A percentile compares a stretch with the other conserved stretches of the same genome.
Conservation (phyloP, 2,329 filamentous ascomycete genomes). For the Drechslerella coelobrocha region DNA sequence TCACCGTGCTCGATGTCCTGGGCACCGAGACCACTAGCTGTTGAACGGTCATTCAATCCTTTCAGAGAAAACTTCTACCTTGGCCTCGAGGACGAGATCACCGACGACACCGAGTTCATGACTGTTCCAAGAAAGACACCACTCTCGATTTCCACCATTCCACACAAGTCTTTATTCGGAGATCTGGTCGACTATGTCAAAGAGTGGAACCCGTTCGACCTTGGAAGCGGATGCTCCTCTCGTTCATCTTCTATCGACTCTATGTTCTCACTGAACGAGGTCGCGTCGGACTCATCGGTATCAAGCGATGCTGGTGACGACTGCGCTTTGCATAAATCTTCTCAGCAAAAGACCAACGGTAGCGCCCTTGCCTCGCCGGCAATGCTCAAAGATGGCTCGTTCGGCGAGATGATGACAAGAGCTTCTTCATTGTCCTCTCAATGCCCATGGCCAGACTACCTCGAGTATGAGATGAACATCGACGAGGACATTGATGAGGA, state of each 20-base stretch:
- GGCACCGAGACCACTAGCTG: constrained; percentile 23
- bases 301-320: constrained; percentile 44
- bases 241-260: constrained; percentile 46
- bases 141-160: constrained; percentile 30
- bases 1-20: constrained; percentile 43
- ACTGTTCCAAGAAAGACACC: constrained; percentile 22
- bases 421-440: constrained; percentile 34
- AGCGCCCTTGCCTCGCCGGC: constrained; percentile 21
- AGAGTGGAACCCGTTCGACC: constrained; percentile 49
- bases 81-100: constrained; percentile 46
- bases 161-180: constrained; percentile 47
- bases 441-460: constrained; percentile 43
- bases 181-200: constrained; percentile 49
- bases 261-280: constrained; percentile 46
- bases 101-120: constrained; percentile 45
- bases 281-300: constrained; percentile 46
- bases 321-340: constrained; percentile 33
- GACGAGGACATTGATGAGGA: constrained; percentile 22
- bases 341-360: constrained; percentile 18
- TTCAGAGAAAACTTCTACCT: constrained; percentile 46
- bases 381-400: constrained; percentile 31
- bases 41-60: constrained; percentile 40
- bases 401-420: constrained; percentile 13
- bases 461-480: constrained; percentile 39
- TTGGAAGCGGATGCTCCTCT: constrained; percentile 40